A percentile compares a stretch with the other conserved stretches of the same genome.
These are phyloP conservation scores for Ganoderma resinaceum DNA, from an alignment of 1,284 basidiomycete species.

Conservation along the genomic window DNA sequence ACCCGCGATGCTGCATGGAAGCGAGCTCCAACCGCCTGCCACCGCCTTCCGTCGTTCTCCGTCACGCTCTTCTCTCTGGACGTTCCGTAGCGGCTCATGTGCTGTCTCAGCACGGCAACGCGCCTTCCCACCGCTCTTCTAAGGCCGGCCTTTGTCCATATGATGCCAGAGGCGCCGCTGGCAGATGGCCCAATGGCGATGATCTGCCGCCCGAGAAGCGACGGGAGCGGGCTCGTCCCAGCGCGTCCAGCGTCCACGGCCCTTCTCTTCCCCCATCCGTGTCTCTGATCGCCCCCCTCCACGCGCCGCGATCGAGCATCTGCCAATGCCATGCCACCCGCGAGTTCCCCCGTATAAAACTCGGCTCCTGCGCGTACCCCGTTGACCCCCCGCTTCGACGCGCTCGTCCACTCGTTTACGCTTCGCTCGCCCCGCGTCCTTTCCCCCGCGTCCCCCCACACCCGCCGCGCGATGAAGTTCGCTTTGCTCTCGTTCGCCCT, in stretches of 20 bases:
- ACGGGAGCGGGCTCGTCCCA: not conserved
- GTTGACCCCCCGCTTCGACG: not conserved
- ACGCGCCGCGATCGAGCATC: not conserved
- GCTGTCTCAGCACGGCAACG: not conserved
- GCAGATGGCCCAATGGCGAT: not conserved
- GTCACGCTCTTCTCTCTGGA: not conserved
- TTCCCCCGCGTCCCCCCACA: not conserved
- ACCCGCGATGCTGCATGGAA: not conserved
- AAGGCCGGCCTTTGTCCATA: not conserved
- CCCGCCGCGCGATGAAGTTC: slow-evolving; percentile 10
- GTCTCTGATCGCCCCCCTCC: not conserved
- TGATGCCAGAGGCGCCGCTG: not conserved
- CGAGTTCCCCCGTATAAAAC: not conserved
- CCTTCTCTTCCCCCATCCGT: not conserved
- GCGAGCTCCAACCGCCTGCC: not conserved
- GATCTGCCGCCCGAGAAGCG: not conserved
- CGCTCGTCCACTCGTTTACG: slow-evolving; percentile 3
- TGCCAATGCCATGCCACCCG: not conserved
- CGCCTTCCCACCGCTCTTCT: not conserved
- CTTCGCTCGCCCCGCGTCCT: not conserved
- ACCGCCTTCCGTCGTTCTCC: not conserved
- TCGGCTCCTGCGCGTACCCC: not conserved
- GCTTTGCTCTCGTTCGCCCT: slow-evolving; percentile 3
- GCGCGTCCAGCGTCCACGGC: too few species aligned
- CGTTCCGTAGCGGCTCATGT: not conserved